A percentile compares a stretch with the other conserved stretches of the same genome.
Conservation (phyloP, 2,329 filamentous ascomycete species). For the Epichloe amarillans region DNA sequence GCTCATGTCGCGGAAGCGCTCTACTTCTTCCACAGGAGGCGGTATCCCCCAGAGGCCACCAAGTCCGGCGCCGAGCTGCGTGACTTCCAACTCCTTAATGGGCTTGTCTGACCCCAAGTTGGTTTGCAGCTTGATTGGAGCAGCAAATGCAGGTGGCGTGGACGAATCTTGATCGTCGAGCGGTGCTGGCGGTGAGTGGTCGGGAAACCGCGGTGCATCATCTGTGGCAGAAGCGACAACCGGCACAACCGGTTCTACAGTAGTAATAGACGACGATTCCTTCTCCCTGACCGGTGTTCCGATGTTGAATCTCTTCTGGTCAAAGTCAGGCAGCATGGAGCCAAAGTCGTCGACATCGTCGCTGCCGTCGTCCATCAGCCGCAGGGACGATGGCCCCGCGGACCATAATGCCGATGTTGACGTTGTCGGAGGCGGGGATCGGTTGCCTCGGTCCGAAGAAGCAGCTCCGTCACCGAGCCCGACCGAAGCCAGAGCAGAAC, state of each 20-base stretch:
- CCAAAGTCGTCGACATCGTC: conserved; percentile 37
- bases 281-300: not conserved
- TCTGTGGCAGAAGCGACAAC: not conserved
- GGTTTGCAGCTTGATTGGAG: conserved; percentile 23
- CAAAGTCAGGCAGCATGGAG: conserved; percentile 38
- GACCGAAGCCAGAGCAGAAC: conserved; percentile 6
- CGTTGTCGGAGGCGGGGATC: conserved; percentile 8
- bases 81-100: conserved; percentile 19
- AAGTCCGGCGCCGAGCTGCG: conserved; percentile 23
- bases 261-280: not conserved
- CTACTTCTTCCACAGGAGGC: conserved; percentile 30
- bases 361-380: conserved; percentile 31
- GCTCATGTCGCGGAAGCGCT: conserved; percentile 31
- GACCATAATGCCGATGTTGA: conserved; percentile 21
- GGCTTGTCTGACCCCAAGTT: conserved; percentile 17
- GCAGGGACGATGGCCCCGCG: conserved; percentile 25
- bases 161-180: conserved; percentile 5
- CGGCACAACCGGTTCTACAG: not conserved
- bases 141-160: conserved; percentile 19
- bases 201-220: conserved; percentile 6
- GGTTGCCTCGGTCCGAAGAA: conserved; percentile 10
- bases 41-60: conserved; percentile 35
- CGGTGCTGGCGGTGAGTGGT: conserved; percentile 4
- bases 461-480: conserved; percentile 7
- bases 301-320: conserved; percentile 21